phyloP scores from a whole-genome alignment of 257 asterid genomes.

The Oldenlandia corymbosa region DNA sequence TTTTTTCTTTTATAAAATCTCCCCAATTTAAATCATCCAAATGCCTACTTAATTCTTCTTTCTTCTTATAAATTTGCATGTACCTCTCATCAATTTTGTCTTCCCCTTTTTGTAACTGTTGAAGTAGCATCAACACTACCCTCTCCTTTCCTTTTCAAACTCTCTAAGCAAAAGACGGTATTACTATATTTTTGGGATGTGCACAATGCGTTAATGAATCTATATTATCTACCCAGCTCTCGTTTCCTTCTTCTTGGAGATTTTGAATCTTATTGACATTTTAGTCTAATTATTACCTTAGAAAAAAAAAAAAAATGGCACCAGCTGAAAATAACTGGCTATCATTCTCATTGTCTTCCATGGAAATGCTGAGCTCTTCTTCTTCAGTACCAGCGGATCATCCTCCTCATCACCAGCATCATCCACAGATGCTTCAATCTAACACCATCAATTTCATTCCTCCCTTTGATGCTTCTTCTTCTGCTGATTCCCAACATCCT shows the following conservation, averaged over 20 bases:
- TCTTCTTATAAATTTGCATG: too few relatives aligned
- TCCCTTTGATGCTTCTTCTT: conserved; percentile 20
- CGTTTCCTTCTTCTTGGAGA: too few relatives aligned
- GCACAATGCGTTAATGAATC: conserved; percentile 4
- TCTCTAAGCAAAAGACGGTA: too few relatives aligned
- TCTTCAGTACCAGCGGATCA: conserved; percentile 26
- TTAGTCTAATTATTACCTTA: too few relatives aligned
- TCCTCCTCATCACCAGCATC: not conserved
- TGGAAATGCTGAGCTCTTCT: conserved; percentile 59
- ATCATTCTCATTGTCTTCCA: conserved; percentile 71
- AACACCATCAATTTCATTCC: conserved; percentile 29
- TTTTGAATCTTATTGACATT: too few relatives aligned
- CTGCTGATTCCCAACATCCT: conserved; percentile 42
- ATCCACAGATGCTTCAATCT: conserved; percentile 30
- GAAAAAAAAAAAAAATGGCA: conserved; percentile 40
- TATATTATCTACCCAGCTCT: too few relatives aligned
- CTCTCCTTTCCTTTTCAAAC: not conserved
- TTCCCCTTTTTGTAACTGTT: too few relatives aligned
- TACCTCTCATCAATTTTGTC: too few relatives aligned
- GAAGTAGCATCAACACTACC: not conserved
- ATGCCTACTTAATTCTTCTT: conserved; percentile 12
- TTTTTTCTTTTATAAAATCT: too few relatives aligned
- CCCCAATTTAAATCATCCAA: not conserved
- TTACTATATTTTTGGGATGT: conserved; percentile 7
- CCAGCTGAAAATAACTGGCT: conserved; percentile 81